Percentiles rank a stretch among this genome's conserved stretches.
phyloP scores from a whole-genome alignment of 495 filamentous ascomycete species.

The Margaritispora aquatica region DNA sequence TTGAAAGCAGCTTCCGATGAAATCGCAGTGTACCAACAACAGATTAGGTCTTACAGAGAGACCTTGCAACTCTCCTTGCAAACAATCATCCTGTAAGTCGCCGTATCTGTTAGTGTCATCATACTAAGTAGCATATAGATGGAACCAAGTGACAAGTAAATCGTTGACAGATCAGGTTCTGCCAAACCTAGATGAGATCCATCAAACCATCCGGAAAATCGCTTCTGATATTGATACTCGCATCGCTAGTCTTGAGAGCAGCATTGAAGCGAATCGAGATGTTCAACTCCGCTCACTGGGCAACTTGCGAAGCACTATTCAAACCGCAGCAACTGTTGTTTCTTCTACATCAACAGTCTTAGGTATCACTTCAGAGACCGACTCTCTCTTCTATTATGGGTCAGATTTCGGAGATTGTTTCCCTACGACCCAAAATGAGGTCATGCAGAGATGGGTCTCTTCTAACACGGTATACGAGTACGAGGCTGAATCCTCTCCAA shows the following conservation, averaged over 20 bases:
- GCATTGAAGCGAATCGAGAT: neutral
- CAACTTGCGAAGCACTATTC: constrained; percentile 10
- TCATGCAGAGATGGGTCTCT: constrained; percentile 13
- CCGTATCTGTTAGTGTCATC: neutral
- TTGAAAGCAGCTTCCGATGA: constrained; percentile 5
- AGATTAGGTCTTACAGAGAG: constrained; percentile 11
- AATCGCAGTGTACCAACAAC: constrained; percentile 7
- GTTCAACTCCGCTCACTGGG: neutral
- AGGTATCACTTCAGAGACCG: neutral
- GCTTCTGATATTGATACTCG: constrained; percentile 10
- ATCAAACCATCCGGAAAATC: constrained; percentile 10
- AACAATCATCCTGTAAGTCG: constrained; percentile 9
- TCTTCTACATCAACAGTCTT: constrained; percentile 16
- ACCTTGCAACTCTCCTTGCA: constrained; percentile 13
- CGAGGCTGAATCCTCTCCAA: constrained; percentile 1
- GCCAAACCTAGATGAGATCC: constrained; percentile 9
- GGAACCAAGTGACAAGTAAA: constrained; percentile 16
- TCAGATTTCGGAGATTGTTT: constrained; percentile 19
- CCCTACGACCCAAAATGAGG: constrained; percentile 1
- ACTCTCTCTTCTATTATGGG: neutral
- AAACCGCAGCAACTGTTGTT: constrained; percentile 13
- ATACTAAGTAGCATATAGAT: neutral
- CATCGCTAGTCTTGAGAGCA: constrained; percentile 7
- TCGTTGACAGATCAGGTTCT: constrained; percentile 17
- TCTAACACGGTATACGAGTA: constrained; percentile 18